Evolutionary conservation across 352 stramenopile genomes (phyloP), one percentile per base, ranked within the genome.

Genomic region (Globisporangium barbulae): DNA sequence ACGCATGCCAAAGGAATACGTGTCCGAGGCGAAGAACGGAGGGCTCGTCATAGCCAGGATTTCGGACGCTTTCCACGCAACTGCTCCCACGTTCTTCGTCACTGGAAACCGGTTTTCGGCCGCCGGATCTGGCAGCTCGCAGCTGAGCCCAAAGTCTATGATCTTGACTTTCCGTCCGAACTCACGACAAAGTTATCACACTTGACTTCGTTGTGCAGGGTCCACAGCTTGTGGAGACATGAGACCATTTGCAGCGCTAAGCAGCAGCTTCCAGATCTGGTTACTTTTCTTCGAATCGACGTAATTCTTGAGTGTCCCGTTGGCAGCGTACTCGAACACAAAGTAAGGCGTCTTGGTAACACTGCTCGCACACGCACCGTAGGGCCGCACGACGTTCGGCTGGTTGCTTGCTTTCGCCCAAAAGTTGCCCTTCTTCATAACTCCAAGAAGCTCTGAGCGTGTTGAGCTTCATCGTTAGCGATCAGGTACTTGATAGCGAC

Each of bases 171-270:
- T 12, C 2, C 37, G 8, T 21, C 30, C 22, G 9, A 17, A 15
- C 3, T 7, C 28, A 59, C 53, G n/a, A 59, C 33, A 35, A 60
- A 41, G 41, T 60, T 60, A 39, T 49, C 42, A n/a, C 54, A 50
- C 54, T 60, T 60, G 54, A 60, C 37, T 21, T 60, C 54, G 54
- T 60, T 60, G 41, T 60, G 54, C 31, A 52, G 30, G 19, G 50
- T 59, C 2, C 10, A 3, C 0, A 33, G 37, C 35, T 31, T 3
- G 37, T 59, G 53, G 35, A 59, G 33, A 22, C 6, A 17, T 5
- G 37, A 49, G n/a, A 2, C 35, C 53, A 19, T 59, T 21, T n/a
- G 53, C 53, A 5, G 35, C 35, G 15, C 50, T 5, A 5, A 50
- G 35, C n/a, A 59, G 35, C 19, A 48, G 5, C 21, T 47, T 45